These are phyloP conservation scores for Phyllachora maydis DNA, from an alignment of 2,329 filamentous ascomycete genomes.

Conservation along the genomic window DNA sequence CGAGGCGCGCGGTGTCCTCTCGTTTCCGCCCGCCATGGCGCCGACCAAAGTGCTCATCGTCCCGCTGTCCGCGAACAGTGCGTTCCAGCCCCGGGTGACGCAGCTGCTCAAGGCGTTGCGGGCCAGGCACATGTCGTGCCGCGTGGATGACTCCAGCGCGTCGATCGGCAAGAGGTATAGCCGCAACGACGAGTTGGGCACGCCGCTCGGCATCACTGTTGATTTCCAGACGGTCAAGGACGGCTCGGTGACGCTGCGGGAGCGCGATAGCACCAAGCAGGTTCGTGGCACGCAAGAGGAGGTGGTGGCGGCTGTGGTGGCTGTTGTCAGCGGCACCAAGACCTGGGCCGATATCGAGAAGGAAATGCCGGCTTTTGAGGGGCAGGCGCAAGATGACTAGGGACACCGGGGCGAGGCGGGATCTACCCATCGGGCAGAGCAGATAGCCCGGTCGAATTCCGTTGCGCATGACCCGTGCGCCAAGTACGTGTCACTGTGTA, in stretches of 20 bases:
- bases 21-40: slow-evolving; percentile 45
- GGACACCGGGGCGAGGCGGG: too few species aligned
- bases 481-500: too few species aligned
- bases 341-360: slow-evolving; percentile 48
- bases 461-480: too few species aligned
- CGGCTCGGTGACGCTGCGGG: slow-evolving; percentile 66
- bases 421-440: too few species aligned
- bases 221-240: slow-evolving; percentile 93
- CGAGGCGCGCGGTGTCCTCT: slow-evolving; percentile 57
- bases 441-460: too few species aligned
- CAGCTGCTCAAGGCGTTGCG: slow-evolving; percentile 59
- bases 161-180: slow-evolving; percentile 90
- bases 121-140: slow-evolving; percentile 56
- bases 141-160: slow-evolving; percentile 75
- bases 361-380: slow-evolving; percentile 68
- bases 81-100: slow-evolving; percentile 61
- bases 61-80: slow-evolving; percentile 61
- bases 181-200: slow-evolving; percentile 89
- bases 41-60: slow-evolving; percentile 90
- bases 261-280: slow-evolving; percentile 80
- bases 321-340: slow-evolving; percentile 27
- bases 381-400: slow-evolving; percentile 43
- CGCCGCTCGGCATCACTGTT: slow-evolving; percentile 80
- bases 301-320: slow-evolving; percentile 53
- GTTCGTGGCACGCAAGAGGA: slow-evolving; percentile 67